Percentiles rank a stretch among this genome's conserved stretches.
These are phyloP conservation scores for Phytophthora cryptogea DNA, from an alignment of 352 stramenopile species.

Conservation along the genomic window DNA sequence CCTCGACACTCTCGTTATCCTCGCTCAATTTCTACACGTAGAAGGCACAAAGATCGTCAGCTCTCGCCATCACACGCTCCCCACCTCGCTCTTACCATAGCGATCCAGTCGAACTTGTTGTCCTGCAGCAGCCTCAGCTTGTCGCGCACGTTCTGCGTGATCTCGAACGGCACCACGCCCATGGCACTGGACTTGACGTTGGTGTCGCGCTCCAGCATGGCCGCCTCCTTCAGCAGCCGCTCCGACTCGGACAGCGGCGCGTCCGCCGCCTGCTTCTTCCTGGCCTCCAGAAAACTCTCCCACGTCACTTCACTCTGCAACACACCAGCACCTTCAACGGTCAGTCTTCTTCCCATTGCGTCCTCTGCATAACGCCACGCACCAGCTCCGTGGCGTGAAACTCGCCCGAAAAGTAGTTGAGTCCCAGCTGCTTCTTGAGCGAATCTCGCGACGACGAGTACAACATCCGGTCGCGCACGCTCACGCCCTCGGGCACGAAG, in stretches of 20 bases:
- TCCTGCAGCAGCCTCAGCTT: slow-evolving; percentile 80
- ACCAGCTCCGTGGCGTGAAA: slow-evolving; percentile 87
- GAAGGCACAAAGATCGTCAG: slow-evolving; percentile 3
- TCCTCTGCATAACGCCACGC: not conserved
- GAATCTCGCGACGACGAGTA: slow-evolving; percentile 92
- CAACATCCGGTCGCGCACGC: slow-evolving; percentile 90
- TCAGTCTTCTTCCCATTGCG: not conserved
- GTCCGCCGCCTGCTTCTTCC: slow-evolving; percentile 71
- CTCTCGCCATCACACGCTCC: not conserved
- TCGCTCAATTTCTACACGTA: slow-evolving; percentile 71
- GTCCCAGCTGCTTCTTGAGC: slow-evolving; percentile 89
- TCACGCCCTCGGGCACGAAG: slow-evolving; percentile 78
- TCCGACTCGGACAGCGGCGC: slow-evolving; percentile 88
- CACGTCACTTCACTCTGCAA: slow-evolving; percentile 77
- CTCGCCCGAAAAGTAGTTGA: slow-evolving; percentile 92
- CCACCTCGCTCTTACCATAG: slow-evolving; percentile 54
- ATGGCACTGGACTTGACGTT: slow-evolving; percentile 90
- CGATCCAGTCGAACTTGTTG: slow-evolving; percentile 88
- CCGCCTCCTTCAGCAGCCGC: slow-evolving; percentile 78
- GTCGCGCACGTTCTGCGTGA: slow-evolving; percentile 81
- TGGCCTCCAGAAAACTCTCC: slow-evolving; percentile 71
- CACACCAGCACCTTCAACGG: slow-evolving; percentile 3
- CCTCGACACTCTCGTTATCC: slow-evolving; percentile 76
- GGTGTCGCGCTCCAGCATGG: slow-evolving; percentile 79
- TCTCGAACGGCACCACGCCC: slow-evolving; percentile 86